Evolutionary conservation across 176 grass and related monocot species (phyloP), one percentile per base, ranked within the genome.

Genomic region (Aegilops tauschii): DNA sequence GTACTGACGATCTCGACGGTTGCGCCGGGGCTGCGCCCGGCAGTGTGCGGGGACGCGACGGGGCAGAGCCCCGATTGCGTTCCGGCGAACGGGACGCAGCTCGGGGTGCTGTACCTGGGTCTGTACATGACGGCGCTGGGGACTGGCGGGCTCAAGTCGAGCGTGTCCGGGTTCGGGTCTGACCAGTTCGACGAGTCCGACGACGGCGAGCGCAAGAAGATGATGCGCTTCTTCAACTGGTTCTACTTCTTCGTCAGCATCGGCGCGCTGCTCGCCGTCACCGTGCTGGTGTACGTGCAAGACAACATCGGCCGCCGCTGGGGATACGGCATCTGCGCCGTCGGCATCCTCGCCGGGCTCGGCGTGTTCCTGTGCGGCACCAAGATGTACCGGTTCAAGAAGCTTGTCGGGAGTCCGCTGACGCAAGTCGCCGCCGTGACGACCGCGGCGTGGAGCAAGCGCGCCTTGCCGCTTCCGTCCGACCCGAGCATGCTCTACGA

Each of bases 201-300:
- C 84, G 80, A 54, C 67, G 79, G 81, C 42, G 96, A 98, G 88
- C 89, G 91, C 37, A 16, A 65, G 37, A 89, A 86, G 75, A 98
- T 98, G 96, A 87, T 94, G 84, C 86, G 64, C 17, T 98, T 98
- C 88, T 95, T 98, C 85, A 98, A 89, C 86, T 98, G 96, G 96
- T 98, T 98, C 93, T 98, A 94, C 88, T 98, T 98, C 80, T 98
- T 98, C 92, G 91, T 98, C 31, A 92, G 90, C 92, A 87, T 98
- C 86, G 96, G 96, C 54, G 91, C 93, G 40, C 87, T 95, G 89
- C 84, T 98, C 1, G 96, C 96, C 20, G 93, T 92, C 69, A 98
- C 93, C 0, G 96, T 92, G 82, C 85, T 98, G 63, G 96, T 98
- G 27, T 98, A 95, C 76, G 93, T 98, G 21, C 93, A 98, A 86